A percentile compares a stretch with the other conserved stretches of the same genome.
Evolutionary conservation across 2,329 filamentous ascomycete genomes (phyloP).

Genomic region (Teratosphaeria viscida): DNA sequence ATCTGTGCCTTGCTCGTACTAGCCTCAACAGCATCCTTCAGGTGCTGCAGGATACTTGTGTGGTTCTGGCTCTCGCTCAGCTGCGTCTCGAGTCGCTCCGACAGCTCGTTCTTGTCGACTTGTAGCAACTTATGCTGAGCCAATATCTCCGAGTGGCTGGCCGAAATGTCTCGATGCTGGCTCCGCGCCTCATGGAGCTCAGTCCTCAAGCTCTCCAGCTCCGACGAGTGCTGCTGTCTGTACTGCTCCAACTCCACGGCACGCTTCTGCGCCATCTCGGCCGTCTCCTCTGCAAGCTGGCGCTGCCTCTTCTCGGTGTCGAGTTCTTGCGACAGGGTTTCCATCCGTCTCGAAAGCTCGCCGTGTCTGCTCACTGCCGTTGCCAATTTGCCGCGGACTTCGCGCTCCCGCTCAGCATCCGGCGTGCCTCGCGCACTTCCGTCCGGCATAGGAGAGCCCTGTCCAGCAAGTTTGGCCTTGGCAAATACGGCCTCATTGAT

Average conservation of each 20-base stretch:
- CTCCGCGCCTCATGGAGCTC: slow-evolving; percentile 75
- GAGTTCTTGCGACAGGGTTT: slow-evolving; percentile 58
- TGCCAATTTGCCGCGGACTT: slow-evolving; percentile 76
- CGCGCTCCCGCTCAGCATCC: slow-evolving; percentile 57
- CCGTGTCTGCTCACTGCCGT: slow-evolving; percentile 65
- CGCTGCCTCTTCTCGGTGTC: slow-evolving; percentile 72
- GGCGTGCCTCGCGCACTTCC: slow-evolving; percentile 36
- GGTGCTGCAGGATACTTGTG: slow-evolving; percentile 57
- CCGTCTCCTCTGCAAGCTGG: slow-evolving; percentile 78
- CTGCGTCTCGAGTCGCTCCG: slow-evolving; percentile 56
- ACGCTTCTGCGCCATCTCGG: slow-evolving; percentile 69
- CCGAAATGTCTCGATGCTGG: slow-evolving; percentile 67
- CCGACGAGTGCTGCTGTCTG: slow-evolving; percentile 70
- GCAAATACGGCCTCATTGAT: slow-evolving; percentile 91
- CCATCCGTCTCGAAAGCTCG: slow-evolving; percentile 68
- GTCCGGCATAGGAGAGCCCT: slow-evolving; percentile 48
- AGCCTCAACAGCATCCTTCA: slow-evolving; percentile 67
- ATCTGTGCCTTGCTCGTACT: slow-evolving; percentile 67
- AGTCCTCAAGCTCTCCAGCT: slow-evolving; percentile 74
- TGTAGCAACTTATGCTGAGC: slow-evolving; percentile 64
- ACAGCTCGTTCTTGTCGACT: slow-evolving; percentile 76
- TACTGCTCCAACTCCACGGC: slow-evolving; percentile 75
- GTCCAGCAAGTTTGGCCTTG: slow-evolving; percentile 81
- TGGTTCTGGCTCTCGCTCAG: slow-evolving; percentile 59
- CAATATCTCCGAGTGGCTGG: slow-evolving; percentile 65